Conservation (phyloP, 345 rosid genomes). For the Arabidopsis arenosa region DNA sequence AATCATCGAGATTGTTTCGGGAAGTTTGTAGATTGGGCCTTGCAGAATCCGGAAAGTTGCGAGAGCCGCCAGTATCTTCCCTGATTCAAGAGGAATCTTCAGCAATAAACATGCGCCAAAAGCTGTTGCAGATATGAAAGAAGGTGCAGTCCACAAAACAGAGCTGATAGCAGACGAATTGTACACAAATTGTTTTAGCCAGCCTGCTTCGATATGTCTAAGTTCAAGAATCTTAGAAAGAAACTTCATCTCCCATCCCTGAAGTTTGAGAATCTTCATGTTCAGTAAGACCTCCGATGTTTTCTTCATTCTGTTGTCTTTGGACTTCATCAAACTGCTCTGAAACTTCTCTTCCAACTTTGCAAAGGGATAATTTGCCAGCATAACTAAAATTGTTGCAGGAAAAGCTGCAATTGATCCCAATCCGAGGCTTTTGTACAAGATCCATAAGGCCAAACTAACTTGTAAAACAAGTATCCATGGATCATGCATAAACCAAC, state of each 20-base stretch:
- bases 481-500: constrained; percentile 60
- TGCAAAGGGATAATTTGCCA: constrained; percentile 62
- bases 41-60: constrained; percentile 65
- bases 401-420: constrained; percentile 58
- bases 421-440: constrained; percentile 61
- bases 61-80: constrained; percentile 66
- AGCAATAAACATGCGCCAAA: constrained; percentile 61
- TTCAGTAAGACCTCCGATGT: constrained; percentile 69
- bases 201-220: constrained; percentile 54
- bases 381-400: constrained; percentile 52
- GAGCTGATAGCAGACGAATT: constrained; percentile 40
- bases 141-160: constrained; percentile 62
- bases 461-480: constrained; percentile 64
- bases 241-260: constrained; percentile 82
- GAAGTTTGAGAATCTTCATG: constrained; percentile 83
- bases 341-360: constrained; percentile 58
- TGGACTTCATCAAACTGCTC: constrained; percentile 56
- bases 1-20: constrained; percentile 59
- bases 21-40: constrained; percentile 57
- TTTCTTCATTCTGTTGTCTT: constrained; percentile 64
- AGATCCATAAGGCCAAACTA: constrained; percentile 55
- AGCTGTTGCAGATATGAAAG: constrained; percentile 54
- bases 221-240: constrained; percentile 46
- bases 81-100: constrained; percentile 56
- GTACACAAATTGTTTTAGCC: constrained; percentile 56